phyloP scores from a whole-genome alignment of 345 rosid genomes.

The Pugionium dolabratum region DNA sequence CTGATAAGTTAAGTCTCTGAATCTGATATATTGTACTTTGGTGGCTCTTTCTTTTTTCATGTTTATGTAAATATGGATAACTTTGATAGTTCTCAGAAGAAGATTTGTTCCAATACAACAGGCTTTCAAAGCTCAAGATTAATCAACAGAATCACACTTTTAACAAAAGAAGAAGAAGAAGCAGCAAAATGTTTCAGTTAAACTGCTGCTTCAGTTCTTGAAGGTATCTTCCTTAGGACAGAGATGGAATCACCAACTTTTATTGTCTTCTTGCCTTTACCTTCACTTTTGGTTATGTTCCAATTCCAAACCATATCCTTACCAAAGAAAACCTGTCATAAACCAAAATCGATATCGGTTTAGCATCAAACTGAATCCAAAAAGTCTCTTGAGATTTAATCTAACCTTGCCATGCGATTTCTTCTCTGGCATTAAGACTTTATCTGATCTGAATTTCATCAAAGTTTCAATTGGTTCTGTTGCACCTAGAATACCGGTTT shows the following conservation, averaged over 20 bases:
- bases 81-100: background rate
- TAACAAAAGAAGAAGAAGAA: background rate
- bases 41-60: too few species aligned
- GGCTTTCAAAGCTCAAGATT: background rate
- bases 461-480: constrained; percentile 71
- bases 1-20: constrained; percentile 44
- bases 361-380: background rate
- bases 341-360: constrained; percentile 1
- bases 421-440: constrained; percentile 57
- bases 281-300: constrained; percentile 43
- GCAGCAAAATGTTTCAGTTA: constrained; percentile 30
- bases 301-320: constrained; percentile 68
- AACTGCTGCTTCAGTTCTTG: constrained; percentile 77
- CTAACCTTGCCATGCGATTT: constrained; percentile 73
- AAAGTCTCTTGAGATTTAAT: constrained; percentile 15
- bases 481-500: constrained; percentile 55
- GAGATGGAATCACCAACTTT: constrained; percentile 73
- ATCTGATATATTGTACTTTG: too few species aligned
- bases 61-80: too few species aligned
- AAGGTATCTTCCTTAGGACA: constrained; percentile 55
- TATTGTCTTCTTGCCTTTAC: constrained; percentile 54
- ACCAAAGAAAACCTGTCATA: constrained; percentile 72
- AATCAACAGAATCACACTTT: constrained; percentile 13
- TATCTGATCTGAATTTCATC: constrained; percentile 65
- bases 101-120: background rate